Base-by-base conservation (phyloP, 176 grass and related monocot species). In the Triticum monococcum region DNA sequence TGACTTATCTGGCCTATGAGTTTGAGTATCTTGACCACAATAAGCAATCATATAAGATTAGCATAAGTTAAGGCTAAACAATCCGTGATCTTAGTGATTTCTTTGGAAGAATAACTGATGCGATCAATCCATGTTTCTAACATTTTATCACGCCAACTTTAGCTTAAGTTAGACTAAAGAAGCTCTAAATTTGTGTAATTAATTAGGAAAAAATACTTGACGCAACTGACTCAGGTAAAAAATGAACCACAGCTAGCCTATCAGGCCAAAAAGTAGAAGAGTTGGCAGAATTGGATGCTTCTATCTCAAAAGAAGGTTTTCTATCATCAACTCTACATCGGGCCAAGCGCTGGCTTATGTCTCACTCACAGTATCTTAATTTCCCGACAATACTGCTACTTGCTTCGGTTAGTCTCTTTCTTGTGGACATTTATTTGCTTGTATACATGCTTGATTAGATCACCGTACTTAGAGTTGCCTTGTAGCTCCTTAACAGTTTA, bases 281-380 rank as follows among this genome's bases (percentile, higher is more conserved):
- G 8, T 73, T 99, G 62, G 92, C 92, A 85, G 90, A 96, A 67
- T 40, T 94, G 40, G 80, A 94, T 84, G 69, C 78, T 74, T 48
- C 92, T 36, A 84, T 70, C 84, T 87, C 89, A 54, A 83, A 80
- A 91, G 79, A 92, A 88, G 88, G 88, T 16, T 84, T 64, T 65
- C 9, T 91, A 80, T 91, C 97, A 73, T 86, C 80, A 73, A 90
- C 81, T 72, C 63, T 98, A 81, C 88, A 77, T 24, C 86, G 61
- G 89, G 85, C 94, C 72, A 99, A 96, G 82, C n/a, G 61, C 28
- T 99, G 97, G 97, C 86, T 94, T 84, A 72, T 94, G 92, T 94
- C 94, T 72, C 91, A 96, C 62, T 87, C 91, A 5, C 88, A 92
- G 43, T 69, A 93, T 93, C 90, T 99, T 17, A 99, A 91, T 67